phyloP scores from a whole-genome alignment of 2,329 filamentous ascomycete genomes.

The Sphaerulina populicola region DNA sequence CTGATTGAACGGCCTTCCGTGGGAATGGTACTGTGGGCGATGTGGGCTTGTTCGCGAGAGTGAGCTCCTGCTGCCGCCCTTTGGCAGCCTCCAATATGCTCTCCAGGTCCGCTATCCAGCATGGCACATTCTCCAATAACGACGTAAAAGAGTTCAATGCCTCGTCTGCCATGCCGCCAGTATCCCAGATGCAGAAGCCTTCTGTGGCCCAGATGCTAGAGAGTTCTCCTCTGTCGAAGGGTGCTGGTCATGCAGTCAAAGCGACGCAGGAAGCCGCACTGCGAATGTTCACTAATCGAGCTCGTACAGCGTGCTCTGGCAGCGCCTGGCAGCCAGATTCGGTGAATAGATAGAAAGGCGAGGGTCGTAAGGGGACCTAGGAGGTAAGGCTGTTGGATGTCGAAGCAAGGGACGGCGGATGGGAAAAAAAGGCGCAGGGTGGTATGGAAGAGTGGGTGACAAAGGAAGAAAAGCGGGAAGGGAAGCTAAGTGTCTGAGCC shows the following conservation, averaged over 20 bases:
- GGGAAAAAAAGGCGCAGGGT: not conserved
- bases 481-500: not conserved
- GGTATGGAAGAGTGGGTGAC: constrained; percentile 1
- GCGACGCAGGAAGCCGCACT: not conserved
- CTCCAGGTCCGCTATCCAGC: constrained; percentile 30
- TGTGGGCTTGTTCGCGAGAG: constrained; percentile 21
- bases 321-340: constrained; percentile 6
- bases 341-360: not conserved
- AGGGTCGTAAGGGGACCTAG: not conserved
- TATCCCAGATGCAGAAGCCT: not conserved
- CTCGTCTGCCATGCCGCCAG: constrained; percentile 28
- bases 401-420: constrained; percentile 1
- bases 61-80: constrained; percentile 25
- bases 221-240: not conserved
- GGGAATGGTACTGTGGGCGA: constrained; percentile 4
- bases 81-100: constrained; percentile 22
- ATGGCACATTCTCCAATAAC: constrained; percentile 27
- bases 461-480: constrained; percentile 1
- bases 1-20: constrained; percentile 16
- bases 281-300: not conserved
- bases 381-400: not conserved
- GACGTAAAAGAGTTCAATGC: constrained; percentile 26
- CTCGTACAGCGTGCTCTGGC: constrained; percentile 1
- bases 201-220: not conserved
- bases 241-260: not conserved